phyloP scores from a whole-genome alignment of 129 eudicot species.

The Artemisia argyi region DNA sequence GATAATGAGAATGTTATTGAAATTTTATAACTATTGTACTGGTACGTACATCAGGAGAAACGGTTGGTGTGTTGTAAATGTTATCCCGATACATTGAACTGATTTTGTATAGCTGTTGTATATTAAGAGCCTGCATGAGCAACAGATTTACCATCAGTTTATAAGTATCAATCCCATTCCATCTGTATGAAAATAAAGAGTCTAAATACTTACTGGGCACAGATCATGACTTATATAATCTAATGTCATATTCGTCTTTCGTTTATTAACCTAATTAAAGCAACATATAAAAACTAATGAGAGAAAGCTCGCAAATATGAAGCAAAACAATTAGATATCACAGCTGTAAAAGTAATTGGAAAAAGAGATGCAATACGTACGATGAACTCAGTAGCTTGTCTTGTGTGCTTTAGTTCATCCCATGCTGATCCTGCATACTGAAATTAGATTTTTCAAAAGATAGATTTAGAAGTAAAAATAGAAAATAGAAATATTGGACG shows the following conservation, averaged over 20 bases:
- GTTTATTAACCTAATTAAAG: constrained; percentile 65
- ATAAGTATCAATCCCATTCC: neutral
- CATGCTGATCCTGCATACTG: constrained; percentile 94
- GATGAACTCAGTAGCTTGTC: constrained; percentile 95
- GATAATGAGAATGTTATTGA: neutral
- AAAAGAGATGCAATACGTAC: constrained; percentile 37
- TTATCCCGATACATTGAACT: constrained; percentile 97
- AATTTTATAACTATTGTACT: neutral
- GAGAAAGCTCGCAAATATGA: neutral
- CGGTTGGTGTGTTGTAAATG: constrained; percentile 83
- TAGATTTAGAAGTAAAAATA: constrained; percentile 1
- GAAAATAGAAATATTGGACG: neutral
- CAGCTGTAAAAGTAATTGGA: neutral
- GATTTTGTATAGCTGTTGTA: constrained; percentile 87
- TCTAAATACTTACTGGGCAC: constrained; percentile 69
- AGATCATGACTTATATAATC: constrained; percentile 88
- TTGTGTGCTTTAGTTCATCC: constrained; percentile 95
- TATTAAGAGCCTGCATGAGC: constrained; percentile 63
- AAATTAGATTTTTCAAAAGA: constrained; percentile 15
- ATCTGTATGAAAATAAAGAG: neutral
- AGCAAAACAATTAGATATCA: neutral
- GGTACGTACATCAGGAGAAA: constrained; percentile 62
- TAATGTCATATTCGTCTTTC: constrained; percentile 73
- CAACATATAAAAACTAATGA: constrained; percentile 2
- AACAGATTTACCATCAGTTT: neutral